phyloP scores from a whole-genome alignment of 257 asterid species.

The Solanum dulcamara region DNA sequence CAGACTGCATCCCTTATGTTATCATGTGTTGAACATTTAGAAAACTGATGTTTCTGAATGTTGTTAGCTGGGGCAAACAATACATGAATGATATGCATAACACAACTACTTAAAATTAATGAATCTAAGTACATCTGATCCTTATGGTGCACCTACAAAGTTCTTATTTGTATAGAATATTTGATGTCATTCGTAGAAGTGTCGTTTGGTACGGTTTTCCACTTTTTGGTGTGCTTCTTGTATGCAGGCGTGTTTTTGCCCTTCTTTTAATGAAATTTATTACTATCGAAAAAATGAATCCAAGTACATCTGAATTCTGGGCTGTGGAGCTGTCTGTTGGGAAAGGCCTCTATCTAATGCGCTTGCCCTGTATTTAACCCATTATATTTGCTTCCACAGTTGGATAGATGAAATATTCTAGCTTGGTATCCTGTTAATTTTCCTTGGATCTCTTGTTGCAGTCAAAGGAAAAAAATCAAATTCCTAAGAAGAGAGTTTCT shows the following conservation, averaged over 20 bases:
- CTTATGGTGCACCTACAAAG: background rate
- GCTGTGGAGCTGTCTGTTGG: background rate
- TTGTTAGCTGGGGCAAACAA: background rate
- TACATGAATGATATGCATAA: background rate
- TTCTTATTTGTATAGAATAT: background rate
- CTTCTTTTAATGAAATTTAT: background rate
- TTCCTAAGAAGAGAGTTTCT: conserved; percentile 35
- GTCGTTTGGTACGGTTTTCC: background rate
- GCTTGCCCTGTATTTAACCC: background rate
- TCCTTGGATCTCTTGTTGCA: conserved; percentile 21
- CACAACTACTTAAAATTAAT: background rate
- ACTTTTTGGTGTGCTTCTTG: background rate
- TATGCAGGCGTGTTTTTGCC: background rate
- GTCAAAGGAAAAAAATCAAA: conserved; percentile 33
- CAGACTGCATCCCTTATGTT: background rate
- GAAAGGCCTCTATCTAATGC: background rate
- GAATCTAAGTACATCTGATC: background rate
- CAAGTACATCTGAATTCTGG: background rate
- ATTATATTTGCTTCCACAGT: background rate
- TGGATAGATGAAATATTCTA: background rate
- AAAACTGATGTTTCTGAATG: background rate
- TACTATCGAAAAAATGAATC: background rate
- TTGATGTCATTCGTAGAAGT: background rate
- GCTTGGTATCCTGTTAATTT: conserved; percentile 1
- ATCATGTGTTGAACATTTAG: background rate